Conservation (phyloP, 139 green algal species). For the Chlamydomonas sp. region DNA sequence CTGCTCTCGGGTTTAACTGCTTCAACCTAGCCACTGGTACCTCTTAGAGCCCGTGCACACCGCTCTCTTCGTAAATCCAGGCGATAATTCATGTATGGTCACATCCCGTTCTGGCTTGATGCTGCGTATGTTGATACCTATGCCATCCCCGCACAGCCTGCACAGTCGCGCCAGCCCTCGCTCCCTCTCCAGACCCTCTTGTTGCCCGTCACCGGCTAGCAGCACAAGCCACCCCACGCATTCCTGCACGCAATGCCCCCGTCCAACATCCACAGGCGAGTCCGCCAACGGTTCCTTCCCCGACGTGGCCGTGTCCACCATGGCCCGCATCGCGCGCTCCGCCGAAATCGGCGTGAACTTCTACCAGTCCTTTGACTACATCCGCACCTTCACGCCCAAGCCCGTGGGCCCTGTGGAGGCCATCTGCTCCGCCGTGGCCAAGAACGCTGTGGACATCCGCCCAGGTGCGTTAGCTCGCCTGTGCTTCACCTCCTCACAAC, state of each 20-base stretch:
- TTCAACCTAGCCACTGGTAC: background rate
- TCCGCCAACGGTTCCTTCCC: conserved; percentile 64
- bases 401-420: conserved; percentile 65
- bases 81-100: background rate
- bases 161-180: too few species aligned
- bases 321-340: conserved; percentile 62
- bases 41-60: too few species aligned
- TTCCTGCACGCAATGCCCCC: too few species aligned
- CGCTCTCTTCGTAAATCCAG: too few species aligned
- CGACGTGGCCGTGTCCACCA: conserved; percentile 56
- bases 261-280: conserved; percentile 45
- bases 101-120: too few species aligned
- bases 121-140: too few species aligned
- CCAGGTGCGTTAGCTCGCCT: conserved; percentile 25
- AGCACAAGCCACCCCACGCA: too few species aligned
- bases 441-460: conserved; percentile 63
- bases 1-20: background rate
- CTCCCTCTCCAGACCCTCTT: too few species aligned
- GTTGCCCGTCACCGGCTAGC: too few species aligned
- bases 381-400: conserved; percentile 73
- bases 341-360: conserved; percentile 73
- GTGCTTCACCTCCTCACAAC: background rate
- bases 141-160: too few species aligned
- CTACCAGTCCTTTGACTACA: conserved; percentile 70
- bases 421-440: conserved; percentile 53